phyloP scores from a whole-genome alignment of 1,284 basidiomycete genomes.

The Ganoderma sp. region DNA sequence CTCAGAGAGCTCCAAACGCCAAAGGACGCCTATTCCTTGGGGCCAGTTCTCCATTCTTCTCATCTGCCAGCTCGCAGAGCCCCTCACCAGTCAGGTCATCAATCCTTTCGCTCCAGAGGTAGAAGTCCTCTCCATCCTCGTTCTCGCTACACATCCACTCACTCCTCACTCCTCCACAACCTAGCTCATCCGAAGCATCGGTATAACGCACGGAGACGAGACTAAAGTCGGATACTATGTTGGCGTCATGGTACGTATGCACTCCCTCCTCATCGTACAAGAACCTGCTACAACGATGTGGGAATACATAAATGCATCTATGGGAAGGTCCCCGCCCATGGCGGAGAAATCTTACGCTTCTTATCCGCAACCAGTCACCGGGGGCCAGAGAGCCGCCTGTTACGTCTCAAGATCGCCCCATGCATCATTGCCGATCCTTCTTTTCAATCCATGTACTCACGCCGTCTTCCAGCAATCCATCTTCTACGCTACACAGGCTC shows the following conservation, averaged over 20 bases:
- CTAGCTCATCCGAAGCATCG: constrained; percentile 65
- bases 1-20: constrained; percentile 40
- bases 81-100: constrained; percentile 71
- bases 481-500: constrained; percentile 73
- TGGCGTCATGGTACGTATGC: constrained; percentile 55
- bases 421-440: not conserved
- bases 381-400: not conserved
- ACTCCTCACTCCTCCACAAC: not conserved
- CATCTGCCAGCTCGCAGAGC: constrained; percentile 66
- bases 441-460: constrained; percentile 13
- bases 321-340: not conserved
- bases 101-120: constrained; percentile 57
- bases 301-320: not conserved
- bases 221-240: constrained; percentile 61
- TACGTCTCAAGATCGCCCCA: not conserved
- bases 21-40: constrained; percentile 65
- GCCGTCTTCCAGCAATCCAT: constrained; percentile 62
- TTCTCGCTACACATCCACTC: too few relatives aligned
- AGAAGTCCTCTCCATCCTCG: constrained; percentile 10
- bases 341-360: not conserved
- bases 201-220: constrained; percentile 68
- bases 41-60: constrained; percentile 69
- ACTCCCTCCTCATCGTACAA: not conserved
- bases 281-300: not conserved
- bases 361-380: not conserved